Base-by-base conservation (phyloP, 306 rosid genomes). In the Arachis stenosperma region DNA sequence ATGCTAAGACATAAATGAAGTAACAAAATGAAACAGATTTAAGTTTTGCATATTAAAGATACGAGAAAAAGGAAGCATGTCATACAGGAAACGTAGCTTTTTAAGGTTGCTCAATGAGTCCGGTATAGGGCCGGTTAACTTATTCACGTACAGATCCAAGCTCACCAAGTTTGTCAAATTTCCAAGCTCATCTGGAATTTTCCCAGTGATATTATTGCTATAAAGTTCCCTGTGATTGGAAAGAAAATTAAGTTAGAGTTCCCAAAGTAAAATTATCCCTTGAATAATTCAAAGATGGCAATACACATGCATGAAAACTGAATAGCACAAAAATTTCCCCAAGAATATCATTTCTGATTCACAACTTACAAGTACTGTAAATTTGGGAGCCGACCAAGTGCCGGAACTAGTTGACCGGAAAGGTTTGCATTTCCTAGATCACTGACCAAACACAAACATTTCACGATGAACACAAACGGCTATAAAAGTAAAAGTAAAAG, bases 361-460 rank as follows among this genome's bases (percentile, higher is more conserved):
- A 50, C 5, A 33, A 74, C 96, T 86, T 82, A 92, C 97, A 92
- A 77, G 85, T 84, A 85, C 70, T 88, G 82, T 70, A 92, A 83
- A 60, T 81, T 84, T 60, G 30, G 1, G 56, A 92, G 93, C 72
- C 60, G 82, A 2, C 91, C 96, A 77, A 92, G 93, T 39, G 86
- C 65, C 41, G 86, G 52, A 74, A 80, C 97, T 60, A 92, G 81
- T 61, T 1, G 9, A 67, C 97, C 93, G 14, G 91, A 56, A 65
- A 92, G 86, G 80, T 86, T 75, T 15, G 88, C 84, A 83, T 89
- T 89, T 75, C 90, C 93, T 66, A 92, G 91, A 80, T 86, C 85
- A 78, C 97, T 92, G 82, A 8, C 63, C 22, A 60, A 73, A 42
- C 73, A 74, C 43, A 80, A 76, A 66, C 2, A 1, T 5, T 42